phyloP scores from a whole-genome alignment of 2,329 filamentous ascomycete genomes.

The Diaporthe caulivora region DNA sequence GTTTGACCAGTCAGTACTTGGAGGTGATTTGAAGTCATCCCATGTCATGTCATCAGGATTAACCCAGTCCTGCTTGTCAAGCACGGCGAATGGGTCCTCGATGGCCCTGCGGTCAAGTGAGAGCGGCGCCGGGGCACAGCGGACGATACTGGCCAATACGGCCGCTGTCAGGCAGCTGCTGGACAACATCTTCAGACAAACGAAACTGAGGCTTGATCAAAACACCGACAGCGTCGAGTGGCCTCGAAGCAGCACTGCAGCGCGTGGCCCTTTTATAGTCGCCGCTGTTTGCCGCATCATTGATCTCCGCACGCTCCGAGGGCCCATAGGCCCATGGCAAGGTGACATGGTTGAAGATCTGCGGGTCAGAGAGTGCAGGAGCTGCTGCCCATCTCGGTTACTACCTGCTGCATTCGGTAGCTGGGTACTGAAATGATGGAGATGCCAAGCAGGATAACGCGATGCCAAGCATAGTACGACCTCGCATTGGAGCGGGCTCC shows the following conservation, averaged over 20 bases:
- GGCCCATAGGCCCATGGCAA: not conserved
- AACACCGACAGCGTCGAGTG: not conserved
- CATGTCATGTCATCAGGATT: conserved; percentile 68
- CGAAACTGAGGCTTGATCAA: not conserved
- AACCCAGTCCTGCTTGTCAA: conserved; percentile 65
- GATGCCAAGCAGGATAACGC: conserved; percentile 13
- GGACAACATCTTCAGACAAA: not conserved
- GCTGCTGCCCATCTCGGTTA: not conserved
- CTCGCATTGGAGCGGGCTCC: not conserved
- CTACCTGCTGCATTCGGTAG: conserved; percentile 25
- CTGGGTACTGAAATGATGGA: not conserved
- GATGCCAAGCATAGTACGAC: conserved; percentile 3
- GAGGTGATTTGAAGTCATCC: conserved; percentile 60
- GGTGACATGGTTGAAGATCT: conserved; percentile 18
- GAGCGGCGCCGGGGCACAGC: not conserved
- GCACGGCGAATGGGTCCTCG: conserved; percentile 58
- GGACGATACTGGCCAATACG: not conserved
- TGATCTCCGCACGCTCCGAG: conserved; percentile 14
- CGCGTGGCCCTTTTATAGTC: not conserved
- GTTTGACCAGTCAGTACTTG: conserved; percentile 62
- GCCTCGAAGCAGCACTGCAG: not conserved
- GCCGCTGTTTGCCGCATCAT: not conserved
- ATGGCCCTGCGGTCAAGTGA: conserved; percentile 3
- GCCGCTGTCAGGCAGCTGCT: not conserved
- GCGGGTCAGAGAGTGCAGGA: conserved; percentile 17